Percentiles rank a stretch among this genome's conserved stretches.
Conservation (phyloP, 1,139 yeast genomes). For the Candida buenavistaensis region DNA sequence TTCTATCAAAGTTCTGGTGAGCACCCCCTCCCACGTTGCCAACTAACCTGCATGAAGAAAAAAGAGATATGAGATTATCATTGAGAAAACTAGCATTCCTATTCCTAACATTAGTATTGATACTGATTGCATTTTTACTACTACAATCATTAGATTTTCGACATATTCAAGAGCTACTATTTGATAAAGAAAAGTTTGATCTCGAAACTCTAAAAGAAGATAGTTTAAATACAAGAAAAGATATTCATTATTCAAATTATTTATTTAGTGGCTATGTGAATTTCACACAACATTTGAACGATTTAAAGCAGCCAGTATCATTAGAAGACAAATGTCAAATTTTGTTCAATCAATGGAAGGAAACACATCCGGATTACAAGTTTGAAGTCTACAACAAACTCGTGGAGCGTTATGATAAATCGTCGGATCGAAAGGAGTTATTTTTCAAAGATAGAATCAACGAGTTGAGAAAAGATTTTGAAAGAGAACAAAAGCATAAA, state of each 20-base stretch:
- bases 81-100: conserved; percentile 12
- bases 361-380: conserved; percentile 26
- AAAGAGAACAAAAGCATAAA: conserved; percentile 13
- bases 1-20: no score
- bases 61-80: conserved; percentile 19
- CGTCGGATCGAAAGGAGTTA: conserved; percentile 19
- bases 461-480: conserved; percentile 9
- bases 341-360: conserved; percentile 27
- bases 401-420: conserved; percentile 27
- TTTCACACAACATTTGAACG: conserved; percentile 18
- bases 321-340: conserved; percentile 27
- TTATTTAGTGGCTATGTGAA: conserved; percentile 24
- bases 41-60: neutral
- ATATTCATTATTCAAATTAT: conserved; percentile 34
- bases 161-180: conserved; percentile 2
- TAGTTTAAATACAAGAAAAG: conserved; percentile 17
- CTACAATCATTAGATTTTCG: conserved; percentile 4
- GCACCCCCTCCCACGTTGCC: no score
- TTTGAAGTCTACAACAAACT: conserved; percentile 17
- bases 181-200: conserved; percentile 9
- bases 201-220: conserved; percentile 14
- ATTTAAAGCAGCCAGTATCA: conserved; percentile 16
- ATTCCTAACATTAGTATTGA: conserved; percentile 2
- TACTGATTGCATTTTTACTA: conserved; percentile 5
- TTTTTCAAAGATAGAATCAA: conserved; percentile 11